Evolutionary conservation across 148 eudicot species (phyloP), one percentile per base, ranked within the genome.

Genomic region (Nyssa sinensis): DNA sequence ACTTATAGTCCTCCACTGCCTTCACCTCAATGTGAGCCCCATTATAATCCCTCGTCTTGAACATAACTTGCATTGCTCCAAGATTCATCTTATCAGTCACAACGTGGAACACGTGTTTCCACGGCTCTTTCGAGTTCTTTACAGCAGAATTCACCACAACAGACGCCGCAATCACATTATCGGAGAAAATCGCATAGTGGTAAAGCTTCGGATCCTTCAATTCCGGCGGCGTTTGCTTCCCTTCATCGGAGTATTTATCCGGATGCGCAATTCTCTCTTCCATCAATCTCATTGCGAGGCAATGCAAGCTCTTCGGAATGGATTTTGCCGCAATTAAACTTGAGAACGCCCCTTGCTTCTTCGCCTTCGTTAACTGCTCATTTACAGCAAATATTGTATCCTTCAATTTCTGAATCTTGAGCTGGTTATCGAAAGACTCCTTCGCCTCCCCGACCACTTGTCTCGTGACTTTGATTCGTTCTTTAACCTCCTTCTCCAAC

Each of bases 61-160:
- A 71, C 83, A 80, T 80, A 25, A 80, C 83, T 30, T 80, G 83
- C 83, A 80, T 80, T 11, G 83, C 83, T 31, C 83, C 79, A 30
- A 80, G 77, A 67, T 80, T 80, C 79, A 80, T 76, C 73, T 76
- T 80, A 76, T 80, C 83, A 66, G 83, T 80, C 72, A 80, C 83
- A 12, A 80, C 83, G 75, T 80, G 83, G 41, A 80, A 80, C 55
- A 80, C 79, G 41, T 80, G 83, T 58, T 70, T 64, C 57, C 57
- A 65, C 24, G 83, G 83, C 17, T 80, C 79, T 62, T 81, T 81
- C 31, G 81, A 51, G 67, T 78, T 81, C 74, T 77, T 77, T 10
- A 77, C 80, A 30, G 81, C 81, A 1, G 81, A 77, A 61, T 81
- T 81, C 30, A 81, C 84, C 67, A 81, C 84, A 25, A 81, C 84